These are phyloP conservation scores for Nakazawaea siamensis DNA, from an alignment of 805 yeast genomes.

Conservation along the genomic window DNA sequence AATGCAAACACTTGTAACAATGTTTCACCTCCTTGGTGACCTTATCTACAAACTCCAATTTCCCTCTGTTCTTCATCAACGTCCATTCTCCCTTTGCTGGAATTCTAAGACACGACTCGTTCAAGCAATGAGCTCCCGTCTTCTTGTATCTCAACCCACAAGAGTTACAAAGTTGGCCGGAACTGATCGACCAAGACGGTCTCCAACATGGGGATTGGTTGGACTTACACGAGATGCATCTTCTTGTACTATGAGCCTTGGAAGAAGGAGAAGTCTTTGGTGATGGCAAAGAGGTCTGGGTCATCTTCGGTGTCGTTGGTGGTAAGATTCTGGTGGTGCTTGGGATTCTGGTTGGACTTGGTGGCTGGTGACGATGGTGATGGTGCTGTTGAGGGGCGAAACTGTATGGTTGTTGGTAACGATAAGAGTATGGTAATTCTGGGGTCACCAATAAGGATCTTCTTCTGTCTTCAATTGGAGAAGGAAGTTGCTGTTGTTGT, in stretches of 20 bases:
- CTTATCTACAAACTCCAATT: conserved; percentile 22
- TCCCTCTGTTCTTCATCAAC: conserved; percentile 70
- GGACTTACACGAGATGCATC: conserved; percentile 85
- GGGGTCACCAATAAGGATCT: conserved; percentile 15
- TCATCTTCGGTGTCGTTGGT: conserved; percentile 8
- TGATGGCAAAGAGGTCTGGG: conserved; percentile 3
- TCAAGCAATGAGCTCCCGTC: conserved; percentile 85
- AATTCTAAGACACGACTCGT: conserved; percentile 67
- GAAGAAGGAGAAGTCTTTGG: conserved; percentile 11
- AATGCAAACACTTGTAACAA: conserved; percentile 45
- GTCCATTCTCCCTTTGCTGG: conserved; percentile 97
- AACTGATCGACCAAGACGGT: conserved; percentile 87
- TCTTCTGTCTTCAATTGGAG: conserved; percentile 8
- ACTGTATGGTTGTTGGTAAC: background rate
- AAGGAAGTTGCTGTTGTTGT: conserved; percentile 9
- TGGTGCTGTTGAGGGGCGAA: background rate
- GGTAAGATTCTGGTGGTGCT: conserved; percentile 1
- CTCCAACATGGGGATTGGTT: conserved; percentile 97
- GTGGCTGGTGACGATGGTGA: conserved; percentile 10
- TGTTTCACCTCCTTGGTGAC: conserved; percentile 14
- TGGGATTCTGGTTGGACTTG: background rate
- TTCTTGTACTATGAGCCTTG: conserved; percentile 30
- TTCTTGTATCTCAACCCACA: conserved; percentile 94
- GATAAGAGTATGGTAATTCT: conserved; percentile 17
- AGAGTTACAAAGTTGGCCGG: conserved; percentile 94